Evolutionary conservation across 2,329 filamentous ascomycete genomes (phyloP).

Genomic region (Talaromyces verruculosus): DNA sequence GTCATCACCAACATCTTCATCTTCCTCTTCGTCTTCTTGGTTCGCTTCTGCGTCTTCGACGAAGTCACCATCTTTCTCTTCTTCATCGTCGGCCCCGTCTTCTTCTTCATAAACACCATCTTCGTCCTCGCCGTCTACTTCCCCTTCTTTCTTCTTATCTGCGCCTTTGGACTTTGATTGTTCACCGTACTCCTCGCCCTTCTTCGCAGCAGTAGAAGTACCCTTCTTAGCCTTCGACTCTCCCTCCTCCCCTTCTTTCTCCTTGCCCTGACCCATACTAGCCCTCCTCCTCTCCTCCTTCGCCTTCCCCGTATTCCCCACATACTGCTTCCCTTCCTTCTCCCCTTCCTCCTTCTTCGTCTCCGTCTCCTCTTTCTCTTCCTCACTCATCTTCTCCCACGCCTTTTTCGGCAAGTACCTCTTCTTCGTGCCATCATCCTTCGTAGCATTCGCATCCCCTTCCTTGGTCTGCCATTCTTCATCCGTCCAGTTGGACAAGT

Average conservation of each 20-base stretch:
- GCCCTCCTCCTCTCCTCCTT: slow-evolving; percentile 43
- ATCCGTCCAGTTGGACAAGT: slow-evolving; percentile 48
- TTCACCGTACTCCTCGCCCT: background rate
- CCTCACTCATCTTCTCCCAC: slow-evolving; percentile 50
- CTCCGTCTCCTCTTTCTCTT: slow-evolving; percentile 41
- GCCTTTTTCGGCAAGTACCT: slow-evolving; percentile 50
- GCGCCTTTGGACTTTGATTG: background rate
- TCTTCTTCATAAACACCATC: background rate
- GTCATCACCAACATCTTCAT: background rate
- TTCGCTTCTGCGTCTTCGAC: background rate
- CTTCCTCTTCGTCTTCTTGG: background rate
- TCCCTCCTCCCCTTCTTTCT: background rate
- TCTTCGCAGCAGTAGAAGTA: background rate
- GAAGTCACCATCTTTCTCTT: background rate
- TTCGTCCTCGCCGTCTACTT: background rate
- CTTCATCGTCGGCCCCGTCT: background rate
- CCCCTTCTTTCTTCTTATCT: background rate
- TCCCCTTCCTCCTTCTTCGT: slow-evolving; percentile 37
- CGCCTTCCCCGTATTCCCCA: slow-evolving; percentile 45
- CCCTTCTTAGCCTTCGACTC: background rate
- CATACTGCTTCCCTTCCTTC: slow-evolving; percentile 47
- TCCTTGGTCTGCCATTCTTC: slow-evolving; percentile 55
- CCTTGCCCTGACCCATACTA: slow-evolving; percentile 31
- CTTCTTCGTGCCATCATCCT: slow-evolving; percentile 47
- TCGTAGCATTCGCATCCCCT: slow-evolving; percentile 46